Evolutionary conservation across 2,329 filamentous ascomycete species (phyloP).

Genomic region (Xylaria sp.): DNA sequence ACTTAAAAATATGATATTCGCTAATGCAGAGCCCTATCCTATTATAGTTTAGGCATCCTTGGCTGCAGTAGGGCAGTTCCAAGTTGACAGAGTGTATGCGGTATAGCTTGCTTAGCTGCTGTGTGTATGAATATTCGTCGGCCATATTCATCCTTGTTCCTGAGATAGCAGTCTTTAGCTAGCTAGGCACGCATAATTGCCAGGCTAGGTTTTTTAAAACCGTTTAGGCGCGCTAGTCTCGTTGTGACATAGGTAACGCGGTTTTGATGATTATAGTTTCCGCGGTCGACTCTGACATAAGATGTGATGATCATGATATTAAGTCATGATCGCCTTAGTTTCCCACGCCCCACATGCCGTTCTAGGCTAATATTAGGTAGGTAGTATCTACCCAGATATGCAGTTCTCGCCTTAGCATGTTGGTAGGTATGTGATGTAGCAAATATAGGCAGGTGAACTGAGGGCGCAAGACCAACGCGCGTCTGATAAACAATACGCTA

Average conservation of each 20-base stretch:
- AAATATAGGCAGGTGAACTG: background rate
- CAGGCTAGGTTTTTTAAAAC: background rate
- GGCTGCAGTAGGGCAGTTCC: too few species aligned
- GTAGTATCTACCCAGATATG: background rate
- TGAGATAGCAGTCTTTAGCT: too few species aligned
- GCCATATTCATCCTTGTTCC: background rate
- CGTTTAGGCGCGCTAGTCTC: background rate
- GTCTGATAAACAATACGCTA: background rate
- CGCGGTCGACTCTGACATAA: background rate
- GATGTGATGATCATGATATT: slow-evolving; percentile 1
- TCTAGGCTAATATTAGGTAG: background rate
- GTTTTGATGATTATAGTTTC: background rate
- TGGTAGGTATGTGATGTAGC: background rate
- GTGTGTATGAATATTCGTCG: background rate
- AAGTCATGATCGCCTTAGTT: background rate
- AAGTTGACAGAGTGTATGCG: too few species aligned
- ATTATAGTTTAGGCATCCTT: too few species aligned
- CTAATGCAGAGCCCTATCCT: too few species aligned
- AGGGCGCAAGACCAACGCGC: background rate
- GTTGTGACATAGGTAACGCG: background rate
- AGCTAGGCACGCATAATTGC: background rate
- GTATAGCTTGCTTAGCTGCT: background rate
- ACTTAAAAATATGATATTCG: too few species aligned
- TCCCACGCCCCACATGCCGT: background rate
- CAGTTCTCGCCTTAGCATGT: background rate